Base-by-base conservation (phyloP, 495 filamentous ascomycete genomes). In the Aspergillus wentii region DNA sequence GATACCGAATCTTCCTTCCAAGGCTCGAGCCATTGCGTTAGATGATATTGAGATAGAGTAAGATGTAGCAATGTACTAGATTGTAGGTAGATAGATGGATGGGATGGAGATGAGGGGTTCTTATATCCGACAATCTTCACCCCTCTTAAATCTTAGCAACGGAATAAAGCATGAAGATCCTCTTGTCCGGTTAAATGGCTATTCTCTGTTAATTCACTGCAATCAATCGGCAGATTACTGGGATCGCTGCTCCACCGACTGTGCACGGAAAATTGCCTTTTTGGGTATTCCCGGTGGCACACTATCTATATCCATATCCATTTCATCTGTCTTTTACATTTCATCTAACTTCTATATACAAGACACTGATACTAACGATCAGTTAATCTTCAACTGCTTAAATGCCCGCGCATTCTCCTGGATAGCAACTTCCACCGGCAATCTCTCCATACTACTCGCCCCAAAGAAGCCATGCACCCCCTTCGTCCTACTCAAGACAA, bases 401-500 rank as follows among this genome's bases (percentile, higher is more conserved):
- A 85, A 85, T 15, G 48, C 51, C 53, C 56, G 71, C 41, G 76
- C 79, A 42, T 77, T 78, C 17, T 78, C 61, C 43, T 73, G 69
- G 37, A 85, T 79, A 1, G 80, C 82, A 41, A 65, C 56, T 59
- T 86, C 82, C 18, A 85, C 81, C 10, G 82, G 82, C 48, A 85
- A 61, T 23, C 80, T 63, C 63, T 85, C 82, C 74, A 86, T 80
- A 43, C 74, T 80, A 42, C 79, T 83, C 17, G 82, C 82, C 0
- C 82, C 82, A 57, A 75, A 85, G 46, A 86, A 85, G 3, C 80
- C 80, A 61, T 85, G 80, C 15, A 85, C 64, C 1, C 80, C 80
- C 25, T 63, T 66, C 8, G 72, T 78, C 45, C 72, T 54, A 29
- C 60, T 59, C 1, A 86, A 52, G 18, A 86, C 73, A 56, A 73